These are phyloP conservation scores for Aureoboletus auriporus DNA, from an alignment of 768 basidiomycete species.

Conservation along the genomic window DNA sequence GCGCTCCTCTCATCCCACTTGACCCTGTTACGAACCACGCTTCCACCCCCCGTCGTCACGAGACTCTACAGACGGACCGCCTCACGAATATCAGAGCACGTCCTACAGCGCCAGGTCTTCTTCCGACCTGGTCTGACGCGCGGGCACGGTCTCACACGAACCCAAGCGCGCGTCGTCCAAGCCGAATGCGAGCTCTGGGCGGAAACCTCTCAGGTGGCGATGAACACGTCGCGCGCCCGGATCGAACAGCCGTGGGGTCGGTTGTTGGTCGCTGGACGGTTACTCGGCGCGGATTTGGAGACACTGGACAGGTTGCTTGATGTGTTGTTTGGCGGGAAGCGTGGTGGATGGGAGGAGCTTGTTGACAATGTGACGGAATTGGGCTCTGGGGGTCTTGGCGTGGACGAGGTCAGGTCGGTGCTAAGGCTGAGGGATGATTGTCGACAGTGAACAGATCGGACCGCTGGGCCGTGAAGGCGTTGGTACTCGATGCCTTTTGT, in stretches of 20 bases:
- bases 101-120: constrained; percentile 78
- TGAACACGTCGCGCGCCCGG: constrained; percentile 43
- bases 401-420: constrained; percentile 58
- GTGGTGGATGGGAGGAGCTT: constrained; percentile 49
- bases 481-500: too few species aligned
- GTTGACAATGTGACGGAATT: constrained; percentile 44
- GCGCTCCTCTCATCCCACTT: constrained; percentile 81
- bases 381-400: constrained; percentile 57
- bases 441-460: constrained; percentile 8
- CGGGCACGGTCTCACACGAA: constrained; percentile 18
- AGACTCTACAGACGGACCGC: constrained; percentile 73
- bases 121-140: constrained; percentile 69
- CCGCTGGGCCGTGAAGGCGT: background rate
- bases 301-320: constrained; percentile 30
- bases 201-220: constrained; percentile 64
- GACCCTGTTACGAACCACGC: constrained; percentile 54
- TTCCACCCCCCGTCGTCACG: constrained; percentile 57
- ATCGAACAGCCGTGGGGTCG: constrained; percentile 76
- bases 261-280: constrained; percentile 63
- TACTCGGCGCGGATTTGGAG: constrained; percentile 54
- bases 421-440: constrained; percentile 46
- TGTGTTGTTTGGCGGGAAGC: constrained; percentile 13
- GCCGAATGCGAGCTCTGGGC: constrained; percentile 82
- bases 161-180: constrained; percentile 57
- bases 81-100: constrained; percentile 65